Base-by-base conservation (phyloP, 106 monocot species). In the Acorus gramineus region DNA sequence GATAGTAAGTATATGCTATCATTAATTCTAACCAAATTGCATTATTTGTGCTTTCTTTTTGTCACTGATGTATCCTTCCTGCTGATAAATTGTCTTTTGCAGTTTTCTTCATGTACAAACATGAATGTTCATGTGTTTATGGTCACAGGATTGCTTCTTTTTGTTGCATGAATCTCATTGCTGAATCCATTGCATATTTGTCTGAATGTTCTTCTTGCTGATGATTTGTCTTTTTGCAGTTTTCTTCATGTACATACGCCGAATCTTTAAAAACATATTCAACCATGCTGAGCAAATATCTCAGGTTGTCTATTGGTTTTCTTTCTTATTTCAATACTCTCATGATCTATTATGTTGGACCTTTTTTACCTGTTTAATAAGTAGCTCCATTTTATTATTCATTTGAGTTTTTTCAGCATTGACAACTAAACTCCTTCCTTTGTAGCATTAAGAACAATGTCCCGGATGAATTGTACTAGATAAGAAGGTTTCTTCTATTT, bases 191-290 rank as follows among this genome's bases (percentile, higher is more conserved):
- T 8, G 10, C 43, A n/a, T 12, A 5, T 2, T 42, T 46, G 5
- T 6, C 2, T 47, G 4, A 4, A 9, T 11, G 5, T 62, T 46
- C 53, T 3, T 65, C 4, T 5, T 66, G 12, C 66, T 44, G 6
- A 51, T 64, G 2, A 0, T 53, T 43, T 56, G 56, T 49, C 49
- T 47, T 69, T 62, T 50, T 91, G 85, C 87, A 90, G 95, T 96
- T 56, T 96, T 92, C 69, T 62, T 98, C 42, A 69, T 81, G 72
- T 98, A 98, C 71, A 52, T 92, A 10, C 82, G 77, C 14, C 82
- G 98, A 61, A 89, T 98, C 57, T 98, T 98, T 77, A 85, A 85
- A 68, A 98, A 98, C 62, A 91, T 98, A 56, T 98, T 98, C 81
- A 88, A 61, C 66, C 98, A 98, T 67, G 91, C 98, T 14, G 98